phyloP scores from a whole-genome alignment of 2,329 filamentous ascomycete genomes.

The Alternaria tenuissima region DNA sequence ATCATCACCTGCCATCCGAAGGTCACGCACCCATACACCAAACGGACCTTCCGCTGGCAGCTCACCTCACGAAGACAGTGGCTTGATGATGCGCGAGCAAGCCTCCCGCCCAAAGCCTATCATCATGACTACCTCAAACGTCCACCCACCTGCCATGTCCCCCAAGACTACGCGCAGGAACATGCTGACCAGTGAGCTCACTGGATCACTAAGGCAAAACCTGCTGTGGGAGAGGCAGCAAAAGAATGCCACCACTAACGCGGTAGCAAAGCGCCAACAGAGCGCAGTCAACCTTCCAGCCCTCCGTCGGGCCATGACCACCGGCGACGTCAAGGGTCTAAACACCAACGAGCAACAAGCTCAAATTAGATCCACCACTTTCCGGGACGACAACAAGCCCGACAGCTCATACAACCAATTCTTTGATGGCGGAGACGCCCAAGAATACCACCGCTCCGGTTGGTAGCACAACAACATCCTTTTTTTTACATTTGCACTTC shows the following conservation, averaged over 20 bases:
- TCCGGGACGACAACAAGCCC: constrained; percentile 68
- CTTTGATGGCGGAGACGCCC: constrained; percentile 73
- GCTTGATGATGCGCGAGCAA: constrained; percentile 66
- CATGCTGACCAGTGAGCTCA: constrained; percentile 86
- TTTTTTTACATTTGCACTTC: constrained; percentile 40
- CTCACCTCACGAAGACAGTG: constrained; percentile 61
- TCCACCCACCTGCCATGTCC: constrained; percentile 79
- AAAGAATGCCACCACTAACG: constrained; percentile 87
- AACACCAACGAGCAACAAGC: constrained; percentile 66
- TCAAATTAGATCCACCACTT: constrained; percentile 61
- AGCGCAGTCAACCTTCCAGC: constrained; percentile 59
- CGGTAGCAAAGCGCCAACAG: constrained; percentile 87
- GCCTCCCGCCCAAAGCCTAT: constrained; percentile 83
- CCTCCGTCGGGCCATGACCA: constrained; percentile 54
- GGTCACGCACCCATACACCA: constrained; percentile 71
- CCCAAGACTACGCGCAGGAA: constrained; percentile 91
- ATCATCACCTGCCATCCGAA: constrained; percentile 63
- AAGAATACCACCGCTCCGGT: constrained; percentile 84
- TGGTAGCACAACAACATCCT: constrained; percentile 65
- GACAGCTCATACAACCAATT: constrained; percentile 79
- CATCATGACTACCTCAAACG: constrained; percentile 72
- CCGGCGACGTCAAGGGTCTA: constrained; percentile 88
- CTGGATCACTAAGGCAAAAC: constrained; percentile 88
- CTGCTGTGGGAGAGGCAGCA: constrained; percentile 96
- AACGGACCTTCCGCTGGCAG: constrained; percentile 71